Evolutionary conservation across 1,284 basidiomycete genomes (phyloP).

Genomic region (Rhizoctonia solani): DNA sequence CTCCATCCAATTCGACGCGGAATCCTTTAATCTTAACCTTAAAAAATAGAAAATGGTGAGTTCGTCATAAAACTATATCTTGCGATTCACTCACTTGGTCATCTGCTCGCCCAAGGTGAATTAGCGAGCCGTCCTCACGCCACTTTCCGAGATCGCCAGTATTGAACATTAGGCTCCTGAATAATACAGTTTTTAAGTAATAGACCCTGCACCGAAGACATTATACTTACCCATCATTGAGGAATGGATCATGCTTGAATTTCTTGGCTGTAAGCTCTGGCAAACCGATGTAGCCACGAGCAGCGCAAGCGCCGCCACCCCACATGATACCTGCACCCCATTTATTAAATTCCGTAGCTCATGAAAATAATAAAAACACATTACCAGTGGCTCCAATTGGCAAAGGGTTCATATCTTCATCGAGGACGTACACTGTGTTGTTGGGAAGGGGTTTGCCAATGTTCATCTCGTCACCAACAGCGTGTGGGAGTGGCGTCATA

Average conservation of each 20-base stretch:
- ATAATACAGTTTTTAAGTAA: slow-evolving; percentile 11
- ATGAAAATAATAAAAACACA: slow-evolving; percentile 26
- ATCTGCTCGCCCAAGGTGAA: slow-evolving; percentile 61
- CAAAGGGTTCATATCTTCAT: slow-evolving; percentile 55
- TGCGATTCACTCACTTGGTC: slow-evolving; percentile 52
- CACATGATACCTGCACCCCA: slow-evolving; percentile 55
- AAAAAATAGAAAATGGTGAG: neutral
- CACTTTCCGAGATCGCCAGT: slow-evolving; percentile 63
- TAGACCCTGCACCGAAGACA: neutral
- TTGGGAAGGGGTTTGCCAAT: slow-evolving; percentile 64
- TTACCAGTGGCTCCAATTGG: slow-evolving; percentile 52
- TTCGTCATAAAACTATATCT: neutral
- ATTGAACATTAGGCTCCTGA: slow-evolving; percentile 60
- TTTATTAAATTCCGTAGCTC: neutral
- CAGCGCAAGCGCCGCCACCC: slow-evolving; percentile 60
- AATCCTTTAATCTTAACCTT: slow-evolving; percentile 50
- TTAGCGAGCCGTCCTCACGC: slow-evolving; percentile 56
- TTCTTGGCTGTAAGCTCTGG: slow-evolving; percentile 59
- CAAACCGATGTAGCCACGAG: slow-evolving; percentile 58
- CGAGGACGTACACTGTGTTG: slow-evolving; percentile 61
- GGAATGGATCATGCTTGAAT: slow-evolving; percentile 57
- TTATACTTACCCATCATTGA: slow-evolving; percentile 53
- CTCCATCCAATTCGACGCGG: slow-evolving; percentile 64
- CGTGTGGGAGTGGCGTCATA: slow-evolving; percentile 52
- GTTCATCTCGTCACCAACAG: slow-evolving; percentile 50